These are phyloP conservation scores for Pleodorina starrii DNA, from an alignment of 139 green algal genomes.

Conservation along the genomic window DNA sequence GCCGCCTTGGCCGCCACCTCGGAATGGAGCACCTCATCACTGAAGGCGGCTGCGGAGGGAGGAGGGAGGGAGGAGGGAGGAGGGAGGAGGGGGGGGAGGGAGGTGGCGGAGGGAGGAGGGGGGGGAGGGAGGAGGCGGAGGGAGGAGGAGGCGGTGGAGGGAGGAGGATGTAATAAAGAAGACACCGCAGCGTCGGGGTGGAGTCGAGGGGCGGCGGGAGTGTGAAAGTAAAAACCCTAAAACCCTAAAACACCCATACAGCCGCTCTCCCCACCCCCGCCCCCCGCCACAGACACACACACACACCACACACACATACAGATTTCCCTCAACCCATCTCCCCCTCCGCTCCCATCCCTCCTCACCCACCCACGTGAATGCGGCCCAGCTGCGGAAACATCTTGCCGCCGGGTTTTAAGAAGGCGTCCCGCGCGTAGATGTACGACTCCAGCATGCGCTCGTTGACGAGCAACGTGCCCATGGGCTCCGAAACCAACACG, in stretches of 20 bases:
- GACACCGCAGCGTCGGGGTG: too few relatives aligned
- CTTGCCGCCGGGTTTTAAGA: conserved; percentile 92
- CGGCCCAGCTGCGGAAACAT: conserved; percentile 94
- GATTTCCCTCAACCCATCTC: too few relatives aligned
- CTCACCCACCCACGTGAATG: conserved; percentile 76
- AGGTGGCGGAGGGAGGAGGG: neutral
- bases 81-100: neutral
- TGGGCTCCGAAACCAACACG: conserved; percentile 81
- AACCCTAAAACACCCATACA: too few relatives aligned
- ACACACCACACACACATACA: too few relatives aligned
- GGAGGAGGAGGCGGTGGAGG: neutral
- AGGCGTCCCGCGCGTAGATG: conserved; percentile 90
- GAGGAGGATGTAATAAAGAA: too few relatives aligned
- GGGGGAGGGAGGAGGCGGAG: neutral
- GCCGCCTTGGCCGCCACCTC: conserved; percentile 66
- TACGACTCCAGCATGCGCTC: conserved; percentile 98
- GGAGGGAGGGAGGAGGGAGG: neutral
- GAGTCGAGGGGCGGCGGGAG: too few relatives aligned
- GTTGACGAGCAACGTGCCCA: conserved; percentile 96
- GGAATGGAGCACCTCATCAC: conserved; percentile 7
- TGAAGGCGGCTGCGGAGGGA: conserved; percentile 14
- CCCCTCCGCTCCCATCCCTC: neutral
- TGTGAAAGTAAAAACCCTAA: too few relatives aligned
- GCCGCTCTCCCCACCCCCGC: too few relatives aligned
- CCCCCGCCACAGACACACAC: too few relatives aligned